Evolutionary conservation across 495 filamentous ascomycete species (phyloP).

Genomic region (Neurospora terricola): DNA sequence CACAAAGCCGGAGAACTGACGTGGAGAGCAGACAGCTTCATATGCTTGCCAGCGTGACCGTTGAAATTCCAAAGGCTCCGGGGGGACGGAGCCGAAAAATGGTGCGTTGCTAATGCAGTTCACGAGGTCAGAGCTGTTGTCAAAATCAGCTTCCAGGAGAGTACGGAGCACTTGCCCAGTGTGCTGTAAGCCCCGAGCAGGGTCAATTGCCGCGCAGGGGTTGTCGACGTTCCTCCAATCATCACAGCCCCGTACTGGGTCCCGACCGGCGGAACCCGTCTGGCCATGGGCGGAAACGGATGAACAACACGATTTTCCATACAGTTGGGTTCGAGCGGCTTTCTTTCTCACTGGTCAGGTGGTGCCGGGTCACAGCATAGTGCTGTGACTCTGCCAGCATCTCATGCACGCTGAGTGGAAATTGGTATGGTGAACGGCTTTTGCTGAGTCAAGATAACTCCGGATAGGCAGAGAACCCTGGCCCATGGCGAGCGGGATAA

Average conservation of each 20-base stretch:
- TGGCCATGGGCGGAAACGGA: too few species aligned
- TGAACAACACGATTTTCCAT: background rate
- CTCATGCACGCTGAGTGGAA: background rate
- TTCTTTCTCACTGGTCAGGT: background rate
- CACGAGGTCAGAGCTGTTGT: background rate
- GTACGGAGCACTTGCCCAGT: background rate
- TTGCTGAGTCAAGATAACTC: background rate
- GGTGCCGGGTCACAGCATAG: background rate
- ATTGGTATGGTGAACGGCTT: background rate
- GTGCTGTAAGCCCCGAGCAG: background rate
- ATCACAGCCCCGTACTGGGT: background rate
- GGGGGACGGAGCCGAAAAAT: too few species aligned
- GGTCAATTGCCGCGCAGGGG: background rate
- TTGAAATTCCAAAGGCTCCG: too few species aligned
- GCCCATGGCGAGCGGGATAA: background rate
- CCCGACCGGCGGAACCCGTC: background rate
- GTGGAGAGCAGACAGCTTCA: too few species aligned
- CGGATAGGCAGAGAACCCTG: background rate
- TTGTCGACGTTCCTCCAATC: background rate
- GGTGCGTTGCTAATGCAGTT: too few species aligned
- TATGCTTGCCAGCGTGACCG: too few species aligned
- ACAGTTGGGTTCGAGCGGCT: background rate
- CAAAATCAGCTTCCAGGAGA: background rate
- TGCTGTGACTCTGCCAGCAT: background rate
- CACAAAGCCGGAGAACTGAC: too few species aligned